Evolutionary conservation across 805 yeast species (phyloP), one percentile per base, ranked within the genome.

Genomic region (Sugiyamaella floridensis): DNA sequence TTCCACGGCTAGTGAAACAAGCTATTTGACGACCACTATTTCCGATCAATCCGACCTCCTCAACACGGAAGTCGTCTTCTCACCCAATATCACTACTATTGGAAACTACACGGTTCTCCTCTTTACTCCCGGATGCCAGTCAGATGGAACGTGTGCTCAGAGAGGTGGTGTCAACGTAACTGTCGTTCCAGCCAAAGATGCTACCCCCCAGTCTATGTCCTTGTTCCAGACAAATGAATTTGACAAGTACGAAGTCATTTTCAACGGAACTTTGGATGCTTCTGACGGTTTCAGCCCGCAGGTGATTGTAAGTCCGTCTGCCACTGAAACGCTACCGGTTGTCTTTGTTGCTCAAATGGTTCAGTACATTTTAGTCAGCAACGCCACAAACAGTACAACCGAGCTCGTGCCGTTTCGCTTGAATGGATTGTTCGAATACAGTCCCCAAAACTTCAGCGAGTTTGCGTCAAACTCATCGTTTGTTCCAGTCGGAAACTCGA

Each of bases 71-170:
- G 76, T 82, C 1, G 72, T 76, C 0, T 82, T 83, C 62, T 74
- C 76, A 52, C 88, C 96, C 9, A 83, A 83, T 58, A 78, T 89
- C 16, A 73, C 85, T 0, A 77, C 80, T 56, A 74, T 87, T 0
- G 97, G 97, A 9, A 74, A 81, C 54, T 93, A 89, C 66, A 73
- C 87, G 0, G 74, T 93, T 20, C 71, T 80, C 49, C 60, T 90
- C 48, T 84, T 80, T 60, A 93, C 99, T 0, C 97, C 97, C 0
- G 98, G 98, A 0, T 93, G 99, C 70, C 50, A 66, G 0, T 65
- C 60, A 2, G 96, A 86, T 64, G 68, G 71, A 48, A 76, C 93
- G 0, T 93, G 99, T 69, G 59, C 65, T 19, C 54, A 70, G 18
- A 77, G 99, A 64, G 92, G 95, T 10, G 76, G 80, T 22, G 92